Conservation (phyloP, 1,139 yeast species). For the Torulaspora globosa region DNA sequence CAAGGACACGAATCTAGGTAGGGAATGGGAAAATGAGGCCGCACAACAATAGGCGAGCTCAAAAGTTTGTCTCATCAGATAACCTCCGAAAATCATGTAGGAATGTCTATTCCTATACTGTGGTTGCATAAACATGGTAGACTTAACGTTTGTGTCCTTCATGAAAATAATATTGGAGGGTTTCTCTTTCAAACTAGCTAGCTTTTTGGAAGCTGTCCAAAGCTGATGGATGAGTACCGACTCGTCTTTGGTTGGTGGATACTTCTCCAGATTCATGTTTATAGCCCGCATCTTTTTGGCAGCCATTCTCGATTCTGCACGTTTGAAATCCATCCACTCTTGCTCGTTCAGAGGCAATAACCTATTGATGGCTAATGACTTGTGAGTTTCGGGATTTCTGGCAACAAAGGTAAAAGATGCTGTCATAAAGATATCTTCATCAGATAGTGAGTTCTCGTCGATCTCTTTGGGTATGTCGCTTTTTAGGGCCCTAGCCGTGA, state of each 20-base stretch:
- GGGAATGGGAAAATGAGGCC: constrained; percentile 77
- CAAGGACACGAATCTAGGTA: constrained; percentile 82
- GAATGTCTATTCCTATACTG: constrained; percentile 93
- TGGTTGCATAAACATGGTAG: constrained; percentile 90
- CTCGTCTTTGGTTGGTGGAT: constrained; percentile 72
- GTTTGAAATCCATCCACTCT: constrained; percentile 78
- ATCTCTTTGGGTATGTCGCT: constrained; percentile 44
- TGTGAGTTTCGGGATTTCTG: constrained; percentile 83
- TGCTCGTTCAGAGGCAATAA: constrained; percentile 66
- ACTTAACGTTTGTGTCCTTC: constrained; percentile 65
- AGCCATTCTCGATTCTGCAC: constrained; percentile 87
- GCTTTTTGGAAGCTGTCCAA: constrained; percentile 59
- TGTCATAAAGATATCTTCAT: constrained; percentile 60
- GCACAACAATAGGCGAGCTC: constrained; percentile 91
- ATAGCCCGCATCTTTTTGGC: constrained; percentile 76
- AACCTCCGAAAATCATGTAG: constrained; percentile 92
- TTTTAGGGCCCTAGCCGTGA: constrained; percentile 76
- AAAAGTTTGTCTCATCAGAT: constrained; percentile 82
- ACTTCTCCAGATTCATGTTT: constrained; percentile 50
- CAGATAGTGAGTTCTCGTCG: constrained; percentile 41
- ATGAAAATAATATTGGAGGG: constrained; percentile 55
- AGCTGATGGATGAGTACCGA: constrained; percentile 68
- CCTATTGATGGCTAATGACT: constrained; percentile 78
- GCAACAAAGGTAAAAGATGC: constrained; percentile 96
- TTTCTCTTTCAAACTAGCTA: constrained; percentile 37